Evolutionary conservation across 345 rosid genomes (phyloP), one percentile per base, ranked within the genome.

Genomic region (Acer saccharum): DNA sequence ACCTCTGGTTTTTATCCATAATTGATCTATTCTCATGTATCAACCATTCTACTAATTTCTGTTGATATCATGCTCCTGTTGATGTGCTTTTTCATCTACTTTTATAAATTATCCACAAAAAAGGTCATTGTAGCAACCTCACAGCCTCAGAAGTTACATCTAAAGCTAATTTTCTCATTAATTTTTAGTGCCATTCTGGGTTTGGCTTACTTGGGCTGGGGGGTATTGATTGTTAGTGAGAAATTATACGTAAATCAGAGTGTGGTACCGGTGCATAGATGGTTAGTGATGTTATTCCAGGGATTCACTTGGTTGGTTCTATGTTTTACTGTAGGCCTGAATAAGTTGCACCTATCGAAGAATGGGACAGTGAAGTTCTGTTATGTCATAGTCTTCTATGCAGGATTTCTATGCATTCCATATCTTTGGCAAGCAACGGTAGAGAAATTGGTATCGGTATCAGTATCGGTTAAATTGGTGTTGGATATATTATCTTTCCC

Each of bases 261-360:
- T 7, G 63, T 76, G 48, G 21, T 79, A 3, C 89, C 85, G 17
- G 54, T 78, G 12, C 69, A 82, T 58, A 71, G 18, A 69, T 87
- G 88, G 88, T 54, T 82, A 12, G 76, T 73, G 18, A 43, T 72
- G 57, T 21, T 79, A 7, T 72, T 78, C 74, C 87, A 84, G 66
- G 90, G 81, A 52, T 74, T 81, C 69, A 75, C 86, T 17, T 87
- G 87, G 90, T 68, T 84, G 76, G 63, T 79, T 43, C 67, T 81
- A 43, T 63, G 71, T 71, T 25, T 81, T 12, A 41, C 76, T 1
- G 41, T 84, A 52, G 55, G 77, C 84, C 29, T 69, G 21, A 79
- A 74, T 50, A 73, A 73, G 68, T 69, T 76, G 23, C 57, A 57
- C 21, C 41, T 70, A 77, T 65, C 73, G 3, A 16, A 62, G 46